phyloP scores from a whole-genome alignment of 2,329 filamentous ascomycete genomes.

The Aureobasidium uvarum region DNA sequence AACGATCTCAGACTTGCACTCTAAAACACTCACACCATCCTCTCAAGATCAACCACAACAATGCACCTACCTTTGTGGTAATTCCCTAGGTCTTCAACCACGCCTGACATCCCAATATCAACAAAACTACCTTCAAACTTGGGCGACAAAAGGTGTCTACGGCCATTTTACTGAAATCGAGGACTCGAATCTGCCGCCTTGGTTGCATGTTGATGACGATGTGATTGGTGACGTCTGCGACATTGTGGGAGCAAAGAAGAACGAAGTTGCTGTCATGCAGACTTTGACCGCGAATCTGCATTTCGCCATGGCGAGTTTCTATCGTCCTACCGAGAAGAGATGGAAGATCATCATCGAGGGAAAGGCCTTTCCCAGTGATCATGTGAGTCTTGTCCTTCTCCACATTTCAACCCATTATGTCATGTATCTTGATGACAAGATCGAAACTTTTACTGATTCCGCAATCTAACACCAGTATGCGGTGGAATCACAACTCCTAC shows the following conservation, averaged over 20 bases:
- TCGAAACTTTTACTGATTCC: background rate
- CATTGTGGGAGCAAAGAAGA: conserved; percentile 68
- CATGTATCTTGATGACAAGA: background rate
- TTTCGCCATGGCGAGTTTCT: conserved; percentile 80
- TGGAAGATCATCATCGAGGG: conserved; percentile 87
- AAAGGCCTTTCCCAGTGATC: conserved; percentile 86
- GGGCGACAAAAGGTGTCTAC: conserved; percentile 79
- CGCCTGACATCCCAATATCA: conserved; percentile 64
- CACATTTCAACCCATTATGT: no score
- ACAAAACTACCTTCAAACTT: conserved; percentile 72
- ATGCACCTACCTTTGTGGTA: conserved; percentile 81
- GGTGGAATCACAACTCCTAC: conserved; percentile 73
- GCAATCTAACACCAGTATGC: conserved; percentile 60
- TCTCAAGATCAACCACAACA: conserved; percentile 38
- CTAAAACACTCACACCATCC: conserved; percentile 41
- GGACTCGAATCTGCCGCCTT: conserved; percentile 66
- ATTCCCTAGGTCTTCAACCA: conserved; percentile 84
- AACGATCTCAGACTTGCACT: conserved; percentile 66
- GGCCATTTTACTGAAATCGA: conserved; percentile 74
- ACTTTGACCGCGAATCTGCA: conserved; percentile 81
- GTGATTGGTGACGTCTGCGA: conserved; percentile 67
- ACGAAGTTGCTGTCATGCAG: conserved; percentile 85
- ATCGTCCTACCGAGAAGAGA: conserved; percentile 61
- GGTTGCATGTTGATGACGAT: conserved; percentile 75
- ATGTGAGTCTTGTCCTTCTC: conserved; percentile 50